Evolutionary conservation across 495 filamentous ascomycete genomes (phyloP), one percentile per base, ranked within the genome.

Genomic region (Hyaloscypha hepaticicola): DNA sequence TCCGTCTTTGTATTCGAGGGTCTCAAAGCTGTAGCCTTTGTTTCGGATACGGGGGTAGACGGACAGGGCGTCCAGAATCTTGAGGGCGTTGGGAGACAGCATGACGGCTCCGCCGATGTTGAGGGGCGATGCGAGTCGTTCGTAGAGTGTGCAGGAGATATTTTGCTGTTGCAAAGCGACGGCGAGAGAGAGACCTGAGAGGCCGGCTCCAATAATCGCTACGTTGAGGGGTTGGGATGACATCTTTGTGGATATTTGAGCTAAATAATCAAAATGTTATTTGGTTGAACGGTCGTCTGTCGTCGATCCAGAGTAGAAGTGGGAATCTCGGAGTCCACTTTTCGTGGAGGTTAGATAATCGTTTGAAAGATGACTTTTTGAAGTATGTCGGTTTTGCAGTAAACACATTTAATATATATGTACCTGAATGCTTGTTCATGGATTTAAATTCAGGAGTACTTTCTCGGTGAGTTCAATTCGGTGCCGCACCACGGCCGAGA

Each of bases 31-130:
- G 50, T 50, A 68, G n/a, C 66, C 66, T 51, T 61, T 60, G 14
- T 12, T 27, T 14, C 50, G 49, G 50, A 64, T 26, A 12, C 62
- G 56, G 4, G 55, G 33, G 68, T 80, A 83, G 12, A 80, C 69
- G 7, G 71, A 79, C 1, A 82, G 48, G 1, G 58, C 29, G 34
- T 82, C 75, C 2, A 84, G 74, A n/a, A 82, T 66, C 22, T 74
- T 77, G 0, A 83, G 72, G 0, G 80, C 80, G 53, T 85, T 82
- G 21, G 80, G 79, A 0, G 79, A 81, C 28, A 83, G 77, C 76
- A 80, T 80, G 29, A 85, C 73, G 0, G 80, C 81, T 9, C 82
- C 81, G 14, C 76, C 79, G 58, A 77, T 73, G 56, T 76, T 71
- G 67, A 16, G 38, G 8, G 72, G 70, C 0, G 73, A 73, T 5